These are phyloP conservation scores for Verticillium klebahnii DNA, from an alignment of 2,329 filamentous ascomycete species.

Conservation along the genomic window DNA sequence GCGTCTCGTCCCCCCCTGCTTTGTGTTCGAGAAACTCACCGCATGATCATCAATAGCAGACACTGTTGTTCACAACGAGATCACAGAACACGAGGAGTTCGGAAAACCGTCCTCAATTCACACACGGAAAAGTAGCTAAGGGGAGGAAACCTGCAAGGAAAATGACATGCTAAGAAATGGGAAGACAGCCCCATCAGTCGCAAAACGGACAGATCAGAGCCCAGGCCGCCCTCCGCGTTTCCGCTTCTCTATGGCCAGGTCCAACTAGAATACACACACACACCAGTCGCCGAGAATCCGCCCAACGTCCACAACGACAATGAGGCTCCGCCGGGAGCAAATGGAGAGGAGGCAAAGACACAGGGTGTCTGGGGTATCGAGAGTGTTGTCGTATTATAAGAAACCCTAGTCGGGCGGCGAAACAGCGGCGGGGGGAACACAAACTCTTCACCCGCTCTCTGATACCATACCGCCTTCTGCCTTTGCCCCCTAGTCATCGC, in stretches of 20 bases:
- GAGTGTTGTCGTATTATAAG: neutral
- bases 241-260: neutral
- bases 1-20: too few species aligned
- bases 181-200: neutral
- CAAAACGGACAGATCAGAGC: neutral
- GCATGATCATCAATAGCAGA: too few species aligned
- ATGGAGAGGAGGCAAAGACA: neutral
- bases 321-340: neutral
- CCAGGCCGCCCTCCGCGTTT: neutral
- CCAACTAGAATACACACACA: neutral
- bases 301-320: neutral
- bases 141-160: slow-evolving; percentile 3
- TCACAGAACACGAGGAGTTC: neutral
- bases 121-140: slow-evolving; percentile 5
- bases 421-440: neutral
- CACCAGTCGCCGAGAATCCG: neutral
- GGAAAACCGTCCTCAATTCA: slow-evolving; percentile 3
- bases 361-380: neutral
- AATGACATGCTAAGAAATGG: slow-evolving; percentile 4
- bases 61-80: too few species aligned
- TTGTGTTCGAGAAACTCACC: too few species aligned
- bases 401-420: neutral
- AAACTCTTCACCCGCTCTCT: neutral
- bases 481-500: slow-evolving; percentile 5
- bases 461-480: neutral